Evolutionary conservation across 2,329 filamentous ascomycete genomes (phyloP).

Genomic region (Penicillium sp.): DNA sequence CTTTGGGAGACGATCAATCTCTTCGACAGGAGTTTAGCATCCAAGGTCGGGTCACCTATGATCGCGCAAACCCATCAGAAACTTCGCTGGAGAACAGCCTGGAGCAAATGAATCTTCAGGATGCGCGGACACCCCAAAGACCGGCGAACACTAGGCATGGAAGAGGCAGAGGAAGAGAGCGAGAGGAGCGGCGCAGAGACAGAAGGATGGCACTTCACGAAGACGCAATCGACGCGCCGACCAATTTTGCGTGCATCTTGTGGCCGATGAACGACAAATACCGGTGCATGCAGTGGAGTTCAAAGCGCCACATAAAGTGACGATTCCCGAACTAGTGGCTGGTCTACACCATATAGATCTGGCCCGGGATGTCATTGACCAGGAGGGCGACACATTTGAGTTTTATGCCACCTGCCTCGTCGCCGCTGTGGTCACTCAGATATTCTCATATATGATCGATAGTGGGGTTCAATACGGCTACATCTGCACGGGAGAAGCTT

Average conservation of each 20-base stretch:
- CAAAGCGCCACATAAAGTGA: slow-evolving; percentile 31
- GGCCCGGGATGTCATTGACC: slow-evolving; percentile 27
- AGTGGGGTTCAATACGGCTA: slow-evolving; percentile 26
- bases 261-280: not conserved
- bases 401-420: slow-evolving; percentile 26
- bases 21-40: no score
- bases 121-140: slow-evolving; percentile 6
- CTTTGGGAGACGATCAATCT: not conserved
- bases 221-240: slow-evolving; percentile 15
- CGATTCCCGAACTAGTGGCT: slow-evolving; percentile 21
- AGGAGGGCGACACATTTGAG: slow-evolving; percentile 29
- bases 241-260: not conserved
- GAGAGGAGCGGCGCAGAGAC: slow-evolving; percentile 6
- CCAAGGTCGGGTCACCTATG: not conserved
- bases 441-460: slow-evolving; percentile 34
- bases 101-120: slow-evolving; percentile 18
- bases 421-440: slow-evolving; percentile 29
- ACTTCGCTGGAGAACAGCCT: slow-evolving; percentile 17
- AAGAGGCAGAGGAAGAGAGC: slow-evolving; percentile 14
- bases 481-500: slow-evolving; percentile 32
- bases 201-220: slow-evolving; percentile 15
- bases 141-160: slow-evolving; percentile 7
- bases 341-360: slow-evolving; percentile 30
- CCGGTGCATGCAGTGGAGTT: slow-evolving; percentile 30
- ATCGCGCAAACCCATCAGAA: slow-evolving; percentile 15